Percentiles rank a stretch among this genome's conserved stretches.
These are phyloP conservation scores for Lactarius pseudohatsudake DNA, from an alignment of 768 basidiomycete genomes.

Conservation along the genomic window DNA sequence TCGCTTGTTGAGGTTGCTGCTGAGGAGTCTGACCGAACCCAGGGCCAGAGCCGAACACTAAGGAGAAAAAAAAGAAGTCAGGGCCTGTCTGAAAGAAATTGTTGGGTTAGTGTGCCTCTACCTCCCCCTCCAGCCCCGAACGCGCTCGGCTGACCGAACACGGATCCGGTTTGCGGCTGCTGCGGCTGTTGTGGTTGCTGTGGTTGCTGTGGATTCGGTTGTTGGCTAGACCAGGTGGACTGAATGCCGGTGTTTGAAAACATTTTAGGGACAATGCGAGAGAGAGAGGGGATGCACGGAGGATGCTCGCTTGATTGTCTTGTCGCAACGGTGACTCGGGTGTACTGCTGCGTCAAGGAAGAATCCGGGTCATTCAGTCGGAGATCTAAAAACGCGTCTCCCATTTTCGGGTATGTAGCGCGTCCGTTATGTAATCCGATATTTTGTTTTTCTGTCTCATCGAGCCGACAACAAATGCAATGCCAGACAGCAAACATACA, in stretches of 20 bases:
- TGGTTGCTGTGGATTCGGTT: constrained; percentile 66
- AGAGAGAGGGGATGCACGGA: not conserved
- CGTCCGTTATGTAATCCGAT: constrained; percentile 15
- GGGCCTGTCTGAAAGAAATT: constrained; percentile 11
- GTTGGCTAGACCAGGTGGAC: constrained; percentile 69
- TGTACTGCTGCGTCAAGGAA: not conserved
- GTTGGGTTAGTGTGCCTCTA: constrained; percentile 27
- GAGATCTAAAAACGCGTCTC: constrained; percentile 22
- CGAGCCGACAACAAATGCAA: constrained; percentile 46
- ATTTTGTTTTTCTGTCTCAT: not conserved
- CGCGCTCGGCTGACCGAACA: constrained; percentile 69
- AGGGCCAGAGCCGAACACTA: constrained; percentile 44
- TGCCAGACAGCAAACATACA: constrained; percentile 55
- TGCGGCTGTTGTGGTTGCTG: constrained; percentile 57
- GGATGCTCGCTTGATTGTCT: constrained; percentile 2
- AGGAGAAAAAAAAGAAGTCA: constrained; percentile 23
- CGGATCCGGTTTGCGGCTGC: constrained; percentile 42
- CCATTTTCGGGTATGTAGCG: constrained; percentile 3
- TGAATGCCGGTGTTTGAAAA: constrained; percentile 52
- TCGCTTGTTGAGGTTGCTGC: constrained; percentile 58
- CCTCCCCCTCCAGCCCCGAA: constrained; percentile 63
- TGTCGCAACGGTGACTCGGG: not conserved
- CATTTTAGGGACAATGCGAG: constrained; percentile 43
- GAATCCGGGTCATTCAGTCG: constrained; percentile 18
- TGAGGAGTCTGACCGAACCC: constrained; percentile 50